A percentile compares a stretch with the other conserved stretches of the same genome.
phyloP scores from a whole-genome alignment of 805 yeast genomes.

The Nakazawaea holstii region DNA sequence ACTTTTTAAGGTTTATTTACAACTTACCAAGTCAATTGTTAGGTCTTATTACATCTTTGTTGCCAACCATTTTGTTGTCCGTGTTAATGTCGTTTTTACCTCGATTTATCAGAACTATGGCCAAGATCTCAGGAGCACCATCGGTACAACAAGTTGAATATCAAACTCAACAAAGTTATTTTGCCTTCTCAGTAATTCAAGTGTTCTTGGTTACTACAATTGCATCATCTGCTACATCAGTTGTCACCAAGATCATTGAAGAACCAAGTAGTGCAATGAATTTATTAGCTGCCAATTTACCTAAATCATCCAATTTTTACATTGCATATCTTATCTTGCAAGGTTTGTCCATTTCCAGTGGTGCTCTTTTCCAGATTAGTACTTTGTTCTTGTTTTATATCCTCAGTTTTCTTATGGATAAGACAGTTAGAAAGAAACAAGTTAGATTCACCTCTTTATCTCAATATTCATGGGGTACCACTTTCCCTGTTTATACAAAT shows the following conservation, averaged over 20 bases:
- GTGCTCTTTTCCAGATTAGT: conserved; percentile 57
- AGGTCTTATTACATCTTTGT: conserved; percentile 63
- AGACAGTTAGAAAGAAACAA: conserved; percentile 65
- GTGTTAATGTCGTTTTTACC: conserved; percentile 65
- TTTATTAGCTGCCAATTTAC: conserved; percentile 61
- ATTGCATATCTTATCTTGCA: conserved; percentile 64
- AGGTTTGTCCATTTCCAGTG: conserved; percentile 62
- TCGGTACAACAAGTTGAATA: conserved; percentile 54
- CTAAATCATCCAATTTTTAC: conserved; percentile 69
- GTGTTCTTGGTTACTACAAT: conserved; percentile 67
- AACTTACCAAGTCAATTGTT: conserved; percentile 46
- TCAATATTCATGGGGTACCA: conserved; percentile 64
- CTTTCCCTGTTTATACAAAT: conserved; percentile 70
- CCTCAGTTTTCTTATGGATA: conserved; percentile 51
- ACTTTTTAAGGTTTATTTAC: conserved; percentile 51
- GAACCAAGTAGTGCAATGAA: conserved; percentile 54
- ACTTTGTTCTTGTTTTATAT: conserved; percentile 55
- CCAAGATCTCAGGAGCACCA: conserved; percentile 51
- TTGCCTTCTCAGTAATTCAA: conserved; percentile 66
- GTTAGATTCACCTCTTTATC: conserved; percentile 50
- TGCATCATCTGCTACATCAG: conserved; percentile 66
- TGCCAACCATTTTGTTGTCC: conserved; percentile 64
- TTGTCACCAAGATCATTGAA: conserved; percentile 55
- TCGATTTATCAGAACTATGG: conserved; percentile 58
- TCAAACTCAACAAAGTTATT: conserved; percentile 62